Evolutionary conservation across 2,329 filamentous ascomycete species (phyloP).

Genomic region (Diaporthe amygdali): DNA sequence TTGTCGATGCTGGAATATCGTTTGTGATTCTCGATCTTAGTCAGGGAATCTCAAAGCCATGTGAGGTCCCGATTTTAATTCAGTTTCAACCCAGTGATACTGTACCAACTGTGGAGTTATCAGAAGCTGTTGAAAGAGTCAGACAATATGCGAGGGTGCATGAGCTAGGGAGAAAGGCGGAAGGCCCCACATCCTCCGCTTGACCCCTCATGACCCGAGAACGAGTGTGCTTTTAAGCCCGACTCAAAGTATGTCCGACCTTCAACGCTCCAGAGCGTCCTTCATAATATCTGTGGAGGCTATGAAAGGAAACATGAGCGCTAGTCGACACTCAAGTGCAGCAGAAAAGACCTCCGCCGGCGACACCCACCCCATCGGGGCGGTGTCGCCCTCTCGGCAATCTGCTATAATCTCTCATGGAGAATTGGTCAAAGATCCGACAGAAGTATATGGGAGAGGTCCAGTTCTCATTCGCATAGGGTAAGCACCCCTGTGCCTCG

Average conservation of each 20-base stretch:
- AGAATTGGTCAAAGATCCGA: not conserved
- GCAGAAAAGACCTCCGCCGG: not conserved
- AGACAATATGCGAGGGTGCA: not conserved
- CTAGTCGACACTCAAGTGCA: no score
- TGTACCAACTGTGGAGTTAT: not conserved
- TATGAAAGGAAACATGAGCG: not conserved
- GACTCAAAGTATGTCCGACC: no score
- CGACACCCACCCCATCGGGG: not conserved
- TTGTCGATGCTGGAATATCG: no score
- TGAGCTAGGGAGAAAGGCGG: not conserved
- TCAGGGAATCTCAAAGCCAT: no score
- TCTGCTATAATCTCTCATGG: constrained; percentile 14
- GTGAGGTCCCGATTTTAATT: no score
- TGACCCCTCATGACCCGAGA: not conserved
- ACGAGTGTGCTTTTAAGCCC: not conserved
- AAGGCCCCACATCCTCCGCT: not conserved
- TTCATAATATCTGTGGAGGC: no score
- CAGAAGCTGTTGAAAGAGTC: not conserved
- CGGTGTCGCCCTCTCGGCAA: not conserved
- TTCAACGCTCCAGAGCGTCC: no score
- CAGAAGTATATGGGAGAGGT: not conserved
- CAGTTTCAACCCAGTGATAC: not conserved
- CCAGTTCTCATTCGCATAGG: constrained; percentile 14
- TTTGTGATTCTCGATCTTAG: no score
- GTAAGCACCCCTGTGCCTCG: not conserved